These are phyloP conservation scores for Monosporascus sp. DNA, from an alignment of 2,329 filamentous ascomycete species.

Conservation along the genomic window DNA sequence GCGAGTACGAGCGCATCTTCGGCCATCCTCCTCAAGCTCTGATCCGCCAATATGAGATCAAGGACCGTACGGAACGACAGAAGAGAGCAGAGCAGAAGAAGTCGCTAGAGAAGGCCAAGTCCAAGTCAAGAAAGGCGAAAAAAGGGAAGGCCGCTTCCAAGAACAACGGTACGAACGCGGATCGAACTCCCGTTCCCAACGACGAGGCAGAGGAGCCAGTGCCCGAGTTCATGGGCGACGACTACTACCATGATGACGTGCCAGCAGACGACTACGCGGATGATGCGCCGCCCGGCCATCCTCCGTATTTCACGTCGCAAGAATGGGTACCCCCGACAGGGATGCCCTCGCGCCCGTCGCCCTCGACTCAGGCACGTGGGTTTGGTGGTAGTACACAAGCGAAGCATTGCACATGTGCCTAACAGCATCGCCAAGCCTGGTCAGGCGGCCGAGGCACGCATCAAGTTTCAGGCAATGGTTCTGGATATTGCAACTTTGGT, in stretches of 20 bases:
- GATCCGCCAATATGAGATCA: constrained; percentile 89
- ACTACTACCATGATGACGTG: constrained; percentile 20
- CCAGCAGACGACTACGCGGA: constrained; percentile 3
- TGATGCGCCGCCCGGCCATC: constrained; percentile 13
- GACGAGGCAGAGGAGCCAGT: constrained; percentile 18
- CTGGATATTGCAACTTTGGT: constrained; percentile 3
- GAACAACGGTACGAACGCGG: constrained; percentile 23
- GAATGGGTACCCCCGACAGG: background rate
- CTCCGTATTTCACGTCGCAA: background rate
- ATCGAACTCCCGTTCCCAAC: constrained; percentile 17
- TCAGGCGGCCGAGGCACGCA: too few species aligned
- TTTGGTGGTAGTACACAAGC: too few species aligned
- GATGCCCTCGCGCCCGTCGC: background rate
- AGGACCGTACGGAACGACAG: constrained; percentile 79
- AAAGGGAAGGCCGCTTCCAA: constrained; percentile 68
- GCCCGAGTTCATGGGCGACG: constrained; percentile 15
- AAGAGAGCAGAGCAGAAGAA: constrained; percentile 81
- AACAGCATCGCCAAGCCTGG: too few species aligned
- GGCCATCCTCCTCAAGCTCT: constrained; percentile 79
- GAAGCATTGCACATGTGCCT: too few species aligned
- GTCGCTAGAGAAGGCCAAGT: constrained; percentile 86
- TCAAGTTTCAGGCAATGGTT: background rate
- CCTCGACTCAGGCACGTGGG: constrained; percentile 10
- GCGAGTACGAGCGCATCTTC: constrained; percentile 95
- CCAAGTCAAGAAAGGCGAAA: constrained; percentile 85